Conservation (phyloP, 2,329 filamentous ascomycete genomes). For the Verticillium albo-atrum region DNA sequence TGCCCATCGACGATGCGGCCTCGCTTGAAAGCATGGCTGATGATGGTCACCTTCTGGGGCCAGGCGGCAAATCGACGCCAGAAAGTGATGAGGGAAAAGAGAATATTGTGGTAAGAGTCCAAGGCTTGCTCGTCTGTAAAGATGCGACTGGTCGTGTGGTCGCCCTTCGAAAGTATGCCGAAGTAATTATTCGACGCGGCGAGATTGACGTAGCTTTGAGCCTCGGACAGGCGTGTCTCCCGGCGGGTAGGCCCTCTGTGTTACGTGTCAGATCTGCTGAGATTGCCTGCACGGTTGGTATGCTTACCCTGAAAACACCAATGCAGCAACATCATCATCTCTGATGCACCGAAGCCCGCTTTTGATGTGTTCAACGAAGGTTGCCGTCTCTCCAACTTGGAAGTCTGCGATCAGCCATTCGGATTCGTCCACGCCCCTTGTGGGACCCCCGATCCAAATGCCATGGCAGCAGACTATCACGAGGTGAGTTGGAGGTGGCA, state of each 20-base stretch:
- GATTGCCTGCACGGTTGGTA: not conserved
- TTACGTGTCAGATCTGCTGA: not conserved
- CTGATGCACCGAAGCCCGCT: conserved; percentile 54
- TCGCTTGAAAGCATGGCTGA: conserved; percentile 68
- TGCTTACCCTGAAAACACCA: conserved; percentile 69
- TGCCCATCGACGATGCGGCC: conserved; percentile 59
- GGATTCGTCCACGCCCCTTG: conserved; percentile 45
- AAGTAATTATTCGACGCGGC: conserved; percentile 43
- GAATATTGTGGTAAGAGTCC: conserved; percentile 81
- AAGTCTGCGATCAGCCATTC: conserved; percentile 75
- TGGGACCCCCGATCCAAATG: conserved; percentile 62
- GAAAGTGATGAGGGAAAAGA: conserved; percentile 64
- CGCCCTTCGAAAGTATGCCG: conserved; percentile 22
- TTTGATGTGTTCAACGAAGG: conserved; percentile 72
- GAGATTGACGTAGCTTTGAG: conserved; percentile 56
- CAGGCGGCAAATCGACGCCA: conserved; percentile 47
- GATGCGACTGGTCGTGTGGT: conserved; percentile 31
- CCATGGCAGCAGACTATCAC: conserved; percentile 83
- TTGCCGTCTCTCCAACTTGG: conserved; percentile 72
- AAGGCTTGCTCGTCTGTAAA: conserved; percentile 67
- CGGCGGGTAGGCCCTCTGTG: conserved; percentile 58
- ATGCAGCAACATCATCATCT: conserved; percentile 39
- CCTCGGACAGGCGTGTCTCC: conserved; percentile 55
- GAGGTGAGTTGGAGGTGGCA: conserved; percentile 43
- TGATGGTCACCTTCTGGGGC: conserved; percentile 55